Percentiles rank a stretch among this genome's conserved stretches.
Conservation (phyloP, 495 filamentous ascomycete species). For the Talaromyces stipitatus region DNA sequence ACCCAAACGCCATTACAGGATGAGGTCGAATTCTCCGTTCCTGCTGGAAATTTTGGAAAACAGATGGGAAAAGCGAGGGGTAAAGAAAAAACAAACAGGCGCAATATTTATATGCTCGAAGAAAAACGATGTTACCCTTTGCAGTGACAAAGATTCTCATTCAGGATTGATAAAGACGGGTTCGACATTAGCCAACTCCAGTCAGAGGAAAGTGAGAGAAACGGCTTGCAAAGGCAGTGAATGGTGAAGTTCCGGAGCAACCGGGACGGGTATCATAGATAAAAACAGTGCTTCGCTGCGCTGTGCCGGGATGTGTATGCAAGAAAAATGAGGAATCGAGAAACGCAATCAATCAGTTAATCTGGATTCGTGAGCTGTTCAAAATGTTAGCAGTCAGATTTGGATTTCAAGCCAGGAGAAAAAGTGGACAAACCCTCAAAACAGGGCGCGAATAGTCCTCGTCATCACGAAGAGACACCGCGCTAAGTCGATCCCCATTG, state of each 20-base stretch:
- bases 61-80: not conserved
- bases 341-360: conserved; percentile 14
- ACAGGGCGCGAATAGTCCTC: conserved; percentile 52
- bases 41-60: not conserved
- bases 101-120: not conserved
- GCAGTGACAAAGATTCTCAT: not conserved
- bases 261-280: conserved; percentile 4
- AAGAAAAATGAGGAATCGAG: not conserved
- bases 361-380: conserved; percentile 48
- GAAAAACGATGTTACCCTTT: not conserved
- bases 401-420: not conserved
- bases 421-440: conserved; percentile 36
- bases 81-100: not conserved
- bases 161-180: not conserved
- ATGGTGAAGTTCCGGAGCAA: not conserved
- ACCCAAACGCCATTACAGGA: not conserved
- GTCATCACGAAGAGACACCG: conserved; percentile 46
- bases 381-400: conserved; percentile 14
- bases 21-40: too few species aligned
- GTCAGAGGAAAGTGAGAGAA: not conserved
- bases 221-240: not conserved
- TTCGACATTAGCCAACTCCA: not conserved
- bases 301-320: conserved; percentile 12
- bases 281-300: conserved; percentile 1
- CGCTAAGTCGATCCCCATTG: conserved; percentile 42